Evolutionary conservation across 768 basidiomycete species (phyloP), one percentile per base, ranked within the genome.

Genomic region (Boletus pseudo-olivaceus): DNA sequence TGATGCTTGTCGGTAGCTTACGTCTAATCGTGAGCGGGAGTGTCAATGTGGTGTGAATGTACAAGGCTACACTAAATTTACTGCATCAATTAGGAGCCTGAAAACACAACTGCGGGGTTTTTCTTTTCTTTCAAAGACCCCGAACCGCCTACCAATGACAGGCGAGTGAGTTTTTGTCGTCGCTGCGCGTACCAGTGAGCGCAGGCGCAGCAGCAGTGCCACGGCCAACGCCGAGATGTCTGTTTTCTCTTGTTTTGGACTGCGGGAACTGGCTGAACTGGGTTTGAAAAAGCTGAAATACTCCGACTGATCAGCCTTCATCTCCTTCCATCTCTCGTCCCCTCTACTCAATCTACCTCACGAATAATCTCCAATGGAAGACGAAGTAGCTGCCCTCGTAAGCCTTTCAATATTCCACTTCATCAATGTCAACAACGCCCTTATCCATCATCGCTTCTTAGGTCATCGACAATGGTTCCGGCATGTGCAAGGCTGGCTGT

Each of bases 401-500:
- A 57, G 75, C 70, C 11, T 1, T 35, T 41, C 38, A 2, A 9
- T 1, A 7, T 48, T 17, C 5, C 1, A 0, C 35, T 39, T 30
- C 27, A 37, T 42, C 57, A 19, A 42, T 55, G 41, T 29, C 7
- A n/a, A 44, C 42, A 15, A 19, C 40, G 9, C 20, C 23, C 43
- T 56, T 38, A 61, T 38, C 19, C 15, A 47, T 38, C 29, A 29
- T 23, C 45, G 30, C 17, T 60, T 14, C 2, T n/a, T 47, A 89
- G 88, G 89, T 91, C 74, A 88, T 90, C 71, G 88, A 93, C 75
- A 91, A 91, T 74, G 93, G 92, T 70, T 98, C 95, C 70, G 96
- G 95, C 76, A 98, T 98, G 95, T 98, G 95, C 88, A 98, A 98
- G 80, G 96, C 96, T 84, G 96, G 97, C 77, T 93, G 90, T 92